Evolutionary conservation across 495 filamentous ascomycete genomes (phyloP).

Genomic region (Aspergillus carlsbadensis): DNA sequence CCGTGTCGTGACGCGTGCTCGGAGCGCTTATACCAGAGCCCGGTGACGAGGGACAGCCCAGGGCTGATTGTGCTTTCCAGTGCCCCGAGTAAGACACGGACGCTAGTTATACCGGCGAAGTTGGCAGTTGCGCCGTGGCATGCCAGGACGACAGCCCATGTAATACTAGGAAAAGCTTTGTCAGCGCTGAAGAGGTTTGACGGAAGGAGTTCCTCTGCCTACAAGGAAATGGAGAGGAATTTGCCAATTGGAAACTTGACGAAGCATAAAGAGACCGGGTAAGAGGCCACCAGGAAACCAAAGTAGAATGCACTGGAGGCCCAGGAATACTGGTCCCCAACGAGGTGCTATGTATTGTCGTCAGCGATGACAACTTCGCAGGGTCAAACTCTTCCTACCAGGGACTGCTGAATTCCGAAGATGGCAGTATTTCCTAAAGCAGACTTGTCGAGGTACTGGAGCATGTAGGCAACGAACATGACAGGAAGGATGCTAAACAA

Average conservation of each 20-base stretch:
- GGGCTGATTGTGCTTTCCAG: conserved; percentile 19
- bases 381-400: not conserved
- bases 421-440: conserved; percentile 8
- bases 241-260: conserved; percentile 18
- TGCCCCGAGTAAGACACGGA: conserved; percentile 37
- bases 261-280: conserved; percentile 15
- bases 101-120: conserved; percentile 48
- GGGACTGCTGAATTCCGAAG: conserved; percentile 1
- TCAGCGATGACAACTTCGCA: no score
- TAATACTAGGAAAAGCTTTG: not conserved
- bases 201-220: not conserved
- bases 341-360: conserved; percentile 2
- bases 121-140: conserved; percentile 50
- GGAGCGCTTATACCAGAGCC: conserved; percentile 19
- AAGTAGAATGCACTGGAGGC: conserved; percentile 16
- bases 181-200: no score
- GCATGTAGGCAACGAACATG: conserved; percentile 12
- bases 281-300: conserved; percentile 13
- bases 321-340: conserved; percentile 13
- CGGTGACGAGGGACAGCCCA: conserved; percentile 12
- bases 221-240: conserved; percentile 14
- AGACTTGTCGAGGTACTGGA: conserved; percentile 12
- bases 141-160: conserved; percentile 50
- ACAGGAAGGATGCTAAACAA: conserved; percentile 2
- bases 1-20: conserved; percentile 17